Percentiles rank a stretch among this genome's conserved stretches.
Evolutionary conservation across 257 asterid species (phyloP).

Genomic region (Solanum chiquidenum): DNA sequence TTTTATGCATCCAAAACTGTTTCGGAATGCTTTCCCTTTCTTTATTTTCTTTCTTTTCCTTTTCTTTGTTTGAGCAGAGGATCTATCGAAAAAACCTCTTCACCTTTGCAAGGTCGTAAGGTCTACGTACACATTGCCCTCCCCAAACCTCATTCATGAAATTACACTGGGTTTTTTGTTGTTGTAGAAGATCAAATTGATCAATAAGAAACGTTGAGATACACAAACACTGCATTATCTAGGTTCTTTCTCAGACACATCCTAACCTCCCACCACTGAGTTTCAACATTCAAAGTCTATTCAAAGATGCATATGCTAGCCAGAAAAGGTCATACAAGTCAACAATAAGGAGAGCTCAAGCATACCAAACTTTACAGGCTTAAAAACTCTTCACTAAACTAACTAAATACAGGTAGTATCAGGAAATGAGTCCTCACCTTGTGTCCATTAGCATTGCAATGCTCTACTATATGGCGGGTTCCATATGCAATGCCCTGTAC

Average conservation of each 20-base stretch:
- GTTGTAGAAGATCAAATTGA: background rate
- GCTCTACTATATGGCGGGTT: constrained; percentile 89
- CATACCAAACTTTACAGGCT: background rate
- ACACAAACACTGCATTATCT: background rate
- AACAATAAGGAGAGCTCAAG: background rate
- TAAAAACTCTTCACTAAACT: background rate
- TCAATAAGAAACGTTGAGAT: background rate
- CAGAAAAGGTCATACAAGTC: background rate
- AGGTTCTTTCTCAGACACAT: background rate
- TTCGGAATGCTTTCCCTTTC: background rate
- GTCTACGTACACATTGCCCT: background rate
- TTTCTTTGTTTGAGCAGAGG: background rate
- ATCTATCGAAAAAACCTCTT: background rate
- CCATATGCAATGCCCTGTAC: constrained; percentile 92
- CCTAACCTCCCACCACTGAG: background rate
- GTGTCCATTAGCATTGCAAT: constrained; percentile 91
- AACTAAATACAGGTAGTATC: background rate
- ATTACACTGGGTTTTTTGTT: background rate
- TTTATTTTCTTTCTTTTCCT: background rate
- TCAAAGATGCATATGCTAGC: background rate
- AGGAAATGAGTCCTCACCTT: constrained; percentile 31
- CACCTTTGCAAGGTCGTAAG: background rate
- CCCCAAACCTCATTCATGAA: background rate
- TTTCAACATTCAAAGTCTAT: background rate
- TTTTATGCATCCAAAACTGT: background rate